Evolutionary conservation across 768 basidiomycete species (phyloP), one percentile per base, ranked within the genome.

Genomic region (Hygrophoropsis aurantiaca): DNA sequence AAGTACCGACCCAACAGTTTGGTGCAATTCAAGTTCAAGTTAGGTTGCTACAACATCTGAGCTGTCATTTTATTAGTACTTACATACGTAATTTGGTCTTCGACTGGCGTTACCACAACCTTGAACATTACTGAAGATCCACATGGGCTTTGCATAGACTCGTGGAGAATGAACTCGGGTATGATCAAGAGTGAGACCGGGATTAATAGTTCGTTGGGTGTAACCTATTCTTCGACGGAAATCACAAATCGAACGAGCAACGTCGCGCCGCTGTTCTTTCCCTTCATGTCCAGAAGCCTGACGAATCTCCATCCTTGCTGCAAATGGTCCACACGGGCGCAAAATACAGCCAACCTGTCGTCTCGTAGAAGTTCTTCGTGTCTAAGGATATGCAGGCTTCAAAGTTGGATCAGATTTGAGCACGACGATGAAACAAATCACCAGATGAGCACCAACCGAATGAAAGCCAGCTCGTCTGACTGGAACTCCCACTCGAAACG

Each of bases 401-500:
- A 21, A 41, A 40, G n/a, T 24, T 15, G 20, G 13, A 42, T 9
- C 21, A 18, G 6, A 18, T 35, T 13, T 52, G 11, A 49, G 42
- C 26, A 24, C 27, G 20, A n/a, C n/a, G 20, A 5, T 24, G 11
- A 11, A 23, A 30, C 8, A 38, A 6, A 24, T 13, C 30, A 7
- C 21, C 15, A 18, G 19, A 11, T 19, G 5, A 18, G 11, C 34
- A 56, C 72, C 23, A 41, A 79, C 80, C 76, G 68, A 32, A 83
- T 30, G 53, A 83, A 82, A 3, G 76, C 71, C 25, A 84, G 54
- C 10, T 78, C 74, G 36, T 82, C 82, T 24, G 50, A 51, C 13
- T 73, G 71, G 40, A 73, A 78, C 41, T 73, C 69, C 75, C 77
- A 84, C 48, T 77, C 70, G 45, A 77, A 73, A 3, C 66, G 23